Evolutionary conservation across 257 asterid genomes (phyloP), one percentile per base, ranked within the genome.

Genomic region (Solanum peruvianum): DNA sequence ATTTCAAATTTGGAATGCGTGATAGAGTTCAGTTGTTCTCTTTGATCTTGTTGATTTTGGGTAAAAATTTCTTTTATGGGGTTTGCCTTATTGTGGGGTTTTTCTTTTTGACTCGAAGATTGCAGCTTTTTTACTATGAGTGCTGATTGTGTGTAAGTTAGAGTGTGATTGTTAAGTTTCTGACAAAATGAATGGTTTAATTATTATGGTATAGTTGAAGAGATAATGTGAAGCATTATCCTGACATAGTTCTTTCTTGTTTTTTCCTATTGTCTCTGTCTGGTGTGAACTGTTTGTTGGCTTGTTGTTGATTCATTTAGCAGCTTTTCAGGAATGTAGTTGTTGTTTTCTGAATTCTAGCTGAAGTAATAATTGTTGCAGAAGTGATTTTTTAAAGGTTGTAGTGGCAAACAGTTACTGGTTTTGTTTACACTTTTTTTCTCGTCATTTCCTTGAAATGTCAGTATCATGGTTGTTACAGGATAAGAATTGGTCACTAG

Each of bases 401-500:
- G 39, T 47, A 47, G 27, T 70, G 37, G 5, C n/a, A 69, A 44
- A 76, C 11, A 33, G 47, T 47, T 60, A 47, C 52, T 70, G 44
- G 47, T 33, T 31, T 47, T 15, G 33, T 41, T 69, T 31, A 42
- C 14, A 18, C 10, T 20, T 37, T 37, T 72, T 35, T 35, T 14
- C 47, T 72, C 11, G 23, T 37, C 29, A 73, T 37, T 73, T 37
- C 16, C 31, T 18, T 83, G 23, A 45, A 27, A 60, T 23, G 18
- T 58, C 84, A 69, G 71, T 7, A 6, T 77, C 70, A 27, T 89
- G 90, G 67, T 88, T 89, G 91, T 87, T 91, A 87, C 93, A 93
- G 97, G 94, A 90, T 85, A 90, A 90, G 89, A 89, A 88, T 76
- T 70, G 89, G 84, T 27, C 90, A 86, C 91, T 70, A 81, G 88